A percentile compares a stretch with the other conserved stretches of the same genome.
Evolutionary conservation across 805 yeast genomes (phyloP).

Genomic region (Hanseniaspora thailandica): DNA sequence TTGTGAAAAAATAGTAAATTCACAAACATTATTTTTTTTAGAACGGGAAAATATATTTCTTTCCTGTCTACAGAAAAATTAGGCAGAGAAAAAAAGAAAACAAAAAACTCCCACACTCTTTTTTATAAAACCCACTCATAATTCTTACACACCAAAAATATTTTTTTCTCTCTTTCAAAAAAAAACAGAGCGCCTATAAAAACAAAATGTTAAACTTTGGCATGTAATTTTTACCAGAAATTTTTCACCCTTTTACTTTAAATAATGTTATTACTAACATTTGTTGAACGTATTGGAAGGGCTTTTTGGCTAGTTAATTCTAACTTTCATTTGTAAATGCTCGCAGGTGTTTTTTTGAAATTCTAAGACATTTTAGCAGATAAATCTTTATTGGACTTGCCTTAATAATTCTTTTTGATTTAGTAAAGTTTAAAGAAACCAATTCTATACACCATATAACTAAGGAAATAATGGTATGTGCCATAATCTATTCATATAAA

Average conservation of each 20-base stretch:
- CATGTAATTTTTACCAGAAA: neutral
- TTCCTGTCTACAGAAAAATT: neutral
- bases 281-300: neutral
- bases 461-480: conserved; percentile 14
- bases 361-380: neutral
- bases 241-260: neutral
- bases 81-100: neutral
- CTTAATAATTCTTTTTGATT: neutral
- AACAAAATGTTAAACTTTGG: neutral
- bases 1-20: no score
- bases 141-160: no score
- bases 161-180: neutral
- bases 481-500: neutral
- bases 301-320: neutral
- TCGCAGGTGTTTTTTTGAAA: neutral
- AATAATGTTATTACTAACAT: neutral
- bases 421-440: neutral
- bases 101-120: no score
- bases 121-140: no score
- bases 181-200: neutral
- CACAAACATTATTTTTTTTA: neutral
- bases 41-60: neutral
- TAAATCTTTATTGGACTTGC: neutral
- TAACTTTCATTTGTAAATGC: no score
- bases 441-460: conserved; percentile 11